phyloP scores from a whole-genome alignment of 225 moss, liverwort and hornwort genomes.

The Neckera pumila region DNA sequence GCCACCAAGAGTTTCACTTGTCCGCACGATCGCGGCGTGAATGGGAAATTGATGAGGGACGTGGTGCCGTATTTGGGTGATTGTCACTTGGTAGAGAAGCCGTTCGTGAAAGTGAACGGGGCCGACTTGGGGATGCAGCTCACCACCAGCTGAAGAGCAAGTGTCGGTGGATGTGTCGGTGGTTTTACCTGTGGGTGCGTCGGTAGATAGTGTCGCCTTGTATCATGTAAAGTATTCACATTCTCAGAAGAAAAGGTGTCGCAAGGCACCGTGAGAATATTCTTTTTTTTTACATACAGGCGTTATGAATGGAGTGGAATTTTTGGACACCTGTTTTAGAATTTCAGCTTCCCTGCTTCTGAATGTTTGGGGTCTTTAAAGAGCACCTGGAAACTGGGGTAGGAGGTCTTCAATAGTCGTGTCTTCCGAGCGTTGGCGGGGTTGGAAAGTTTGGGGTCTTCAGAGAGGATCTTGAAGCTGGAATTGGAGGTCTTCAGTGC shows the following conservation, averaged over 20 bases:
- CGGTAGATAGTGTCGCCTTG: background rate
- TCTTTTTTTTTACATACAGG: background rate
- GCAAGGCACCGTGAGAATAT: background rate
- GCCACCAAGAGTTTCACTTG: slow-evolving; percentile 21
- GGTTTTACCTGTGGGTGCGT: background rate
- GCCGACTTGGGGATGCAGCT: slow-evolving; percentile 36
- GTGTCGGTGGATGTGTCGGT: background rate
- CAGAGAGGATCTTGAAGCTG: background rate
- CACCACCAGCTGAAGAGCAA: background rate
- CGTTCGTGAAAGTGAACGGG: slow-evolving; percentile 21
- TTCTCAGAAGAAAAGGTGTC: background rate
- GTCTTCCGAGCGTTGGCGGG: background rate
- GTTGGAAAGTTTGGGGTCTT: background rate
- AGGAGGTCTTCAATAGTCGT: background rate
- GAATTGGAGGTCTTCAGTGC: background rate
- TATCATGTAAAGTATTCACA: background rate
- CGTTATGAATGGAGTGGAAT: background rate
- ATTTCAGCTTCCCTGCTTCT: background rate
- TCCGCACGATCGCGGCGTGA: slow-evolving; percentile 32
- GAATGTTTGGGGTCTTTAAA: background rate
- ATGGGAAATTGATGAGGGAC: slow-evolving; percentile 22
- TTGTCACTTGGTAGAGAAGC: slow-evolving; percentile 36
- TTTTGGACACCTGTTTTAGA: background rate
- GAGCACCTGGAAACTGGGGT: background rate
- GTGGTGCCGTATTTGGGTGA: slow-evolving; percentile 27